Evolutionary conservation across 139 green algal genomes (phyloP).

Genomic region (Marvania coccoides): DNA sequence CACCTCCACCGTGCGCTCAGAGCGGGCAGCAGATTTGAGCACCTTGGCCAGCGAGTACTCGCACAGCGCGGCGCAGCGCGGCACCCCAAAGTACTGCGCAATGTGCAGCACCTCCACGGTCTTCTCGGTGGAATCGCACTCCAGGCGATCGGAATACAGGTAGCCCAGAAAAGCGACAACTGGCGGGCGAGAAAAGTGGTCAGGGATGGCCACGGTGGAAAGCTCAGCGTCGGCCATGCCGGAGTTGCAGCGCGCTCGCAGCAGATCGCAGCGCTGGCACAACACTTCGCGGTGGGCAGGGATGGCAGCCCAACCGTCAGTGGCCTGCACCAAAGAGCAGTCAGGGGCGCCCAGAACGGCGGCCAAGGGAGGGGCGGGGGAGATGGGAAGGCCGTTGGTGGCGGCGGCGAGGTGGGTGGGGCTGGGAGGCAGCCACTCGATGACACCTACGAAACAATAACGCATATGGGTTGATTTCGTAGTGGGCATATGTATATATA

Average conservation of each 20-base stretch:
- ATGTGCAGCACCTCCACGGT: slow-evolving; percentile 36
- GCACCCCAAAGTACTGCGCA: slow-evolving; percentile 43
- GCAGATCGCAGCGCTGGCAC: slow-evolving; percentile 35
- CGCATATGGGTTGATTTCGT: no score
- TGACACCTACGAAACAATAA: no score
- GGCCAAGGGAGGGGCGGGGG: neutral
- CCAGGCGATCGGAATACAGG: slow-evolving; percentile 40
- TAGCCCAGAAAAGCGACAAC: slow-evolving; percentile 41
- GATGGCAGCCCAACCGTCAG: neutral
- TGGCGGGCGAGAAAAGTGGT: slow-evolving; percentile 37
- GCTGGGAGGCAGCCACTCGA: neutral
- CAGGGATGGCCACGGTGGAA: slow-evolving; percentile 30
- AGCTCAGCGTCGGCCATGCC: slow-evolving; percentile 38
- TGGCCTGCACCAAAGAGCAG: neutral
- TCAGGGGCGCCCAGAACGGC: neutral
- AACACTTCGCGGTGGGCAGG: slow-evolving; percentile 24
- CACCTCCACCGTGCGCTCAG: neutral
- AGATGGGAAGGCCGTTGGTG: neutral
- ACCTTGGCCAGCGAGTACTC: slow-evolving; percentile 36
- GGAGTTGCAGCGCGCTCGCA: slow-evolving; percentile 31
- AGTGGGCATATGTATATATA: no score
- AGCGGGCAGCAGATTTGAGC: slow-evolving; percentile 9
- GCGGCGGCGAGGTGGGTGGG: neutral
- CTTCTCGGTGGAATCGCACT: slow-evolving; percentile 9
- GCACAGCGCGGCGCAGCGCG: slow-evolving; percentile 35